phyloP scores from a whole-genome alignment of 352 stramenopile species.

The Globisporangium viniferum region DNA sequence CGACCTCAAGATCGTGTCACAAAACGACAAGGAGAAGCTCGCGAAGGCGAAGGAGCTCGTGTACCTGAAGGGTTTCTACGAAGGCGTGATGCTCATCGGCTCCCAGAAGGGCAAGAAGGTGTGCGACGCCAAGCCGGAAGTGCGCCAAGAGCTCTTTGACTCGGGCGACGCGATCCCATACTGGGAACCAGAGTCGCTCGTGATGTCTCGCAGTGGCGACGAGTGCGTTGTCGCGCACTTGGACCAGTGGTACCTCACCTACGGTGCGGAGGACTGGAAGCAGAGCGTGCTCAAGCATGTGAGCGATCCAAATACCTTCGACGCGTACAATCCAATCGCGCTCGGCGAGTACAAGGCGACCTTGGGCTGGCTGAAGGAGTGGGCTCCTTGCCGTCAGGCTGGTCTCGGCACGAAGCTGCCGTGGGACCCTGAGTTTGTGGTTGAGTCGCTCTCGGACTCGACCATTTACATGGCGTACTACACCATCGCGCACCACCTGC shows the following conservation, averaged over 20 bases:
- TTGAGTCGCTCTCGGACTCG: constrained; percentile 99
- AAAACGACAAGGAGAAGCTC: constrained; percentile 99
- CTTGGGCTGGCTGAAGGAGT: constrained; percentile 99
- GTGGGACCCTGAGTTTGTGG: constrained; percentile 98
- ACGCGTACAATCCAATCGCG: constrained; percentile 92
- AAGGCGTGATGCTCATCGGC: constrained; percentile 97
- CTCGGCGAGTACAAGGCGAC: constrained; percentile 96
- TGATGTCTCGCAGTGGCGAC: constrained; percentile 97
- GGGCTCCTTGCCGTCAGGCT: constrained; percentile 98
- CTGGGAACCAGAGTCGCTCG: constrained; percentile 97
- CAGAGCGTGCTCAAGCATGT: constrained; percentile 95
- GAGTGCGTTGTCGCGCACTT: constrained; percentile 99
- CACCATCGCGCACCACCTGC: constrained; percentile 98
- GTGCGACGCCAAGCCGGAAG: constrained; percentile 96
- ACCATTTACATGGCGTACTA: constrained; percentile 99
- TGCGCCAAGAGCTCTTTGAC: constrained; percentile 96
- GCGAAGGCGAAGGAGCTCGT: constrained; percentile 97
- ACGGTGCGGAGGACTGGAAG: constrained; percentile 98
- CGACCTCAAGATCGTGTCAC: constrained; percentile 97
- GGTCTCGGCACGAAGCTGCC: constrained; percentile 96
- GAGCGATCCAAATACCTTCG: constrained; percentile 89
- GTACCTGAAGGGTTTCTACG: constrained; percentile 99
- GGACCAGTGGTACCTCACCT: constrained; percentile 99
- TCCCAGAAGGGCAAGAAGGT: constrained; percentile 96
- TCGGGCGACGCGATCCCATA: constrained; percentile 95